A percentile compares a stretch with the other conserved stretches of the same genome.
Evolutionary conservation across 2,329 filamentous ascomycete species (phyloP).

Genomic region (Rugonectria rugulosa): DNA sequence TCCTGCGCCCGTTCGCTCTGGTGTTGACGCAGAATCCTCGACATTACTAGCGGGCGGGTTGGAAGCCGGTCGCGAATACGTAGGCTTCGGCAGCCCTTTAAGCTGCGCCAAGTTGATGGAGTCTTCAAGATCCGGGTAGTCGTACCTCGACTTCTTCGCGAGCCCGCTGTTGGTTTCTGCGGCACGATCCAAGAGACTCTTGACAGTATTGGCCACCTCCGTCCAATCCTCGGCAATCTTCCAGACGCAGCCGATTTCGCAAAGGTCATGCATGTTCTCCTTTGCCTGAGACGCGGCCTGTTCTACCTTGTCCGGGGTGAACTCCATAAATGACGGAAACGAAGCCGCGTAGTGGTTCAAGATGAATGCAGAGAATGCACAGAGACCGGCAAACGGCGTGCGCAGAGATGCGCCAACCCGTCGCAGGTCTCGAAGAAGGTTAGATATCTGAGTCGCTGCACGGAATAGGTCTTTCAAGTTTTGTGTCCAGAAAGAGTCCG

Average conservation of each 20-base stretch:
- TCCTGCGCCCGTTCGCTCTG: background rate
- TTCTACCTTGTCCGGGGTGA: background rate
- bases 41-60: background rate
- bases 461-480: slow-evolving; percentile 30
- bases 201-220: slow-evolving; percentile 32
- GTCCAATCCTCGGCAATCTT: slow-evolving; percentile 37
- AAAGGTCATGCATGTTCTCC: slow-evolving; percentile 20
- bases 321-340: slow-evolving; percentile 31
- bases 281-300: slow-evolving; percentile 27
- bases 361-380: slow-evolving; percentile 30
- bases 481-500: slow-evolving; percentile 30
- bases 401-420: slow-evolving; percentile 28
- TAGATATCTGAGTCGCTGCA: slow-evolving; percentile 33
- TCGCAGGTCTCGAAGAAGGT: slow-evolving; percentile 30
- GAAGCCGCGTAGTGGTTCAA: slow-evolving; percentile 33
- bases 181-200: slow-evolving; percentile 24
- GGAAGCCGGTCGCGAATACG: slow-evolving; percentile 2
- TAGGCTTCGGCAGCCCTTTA: slow-evolving; percentile 35
- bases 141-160: slow-evolving; percentile 32
- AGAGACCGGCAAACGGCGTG: slow-evolving; percentile 33
- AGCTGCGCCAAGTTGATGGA: slow-evolving; percentile 33
- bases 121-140: slow-evolving; percentile 37
- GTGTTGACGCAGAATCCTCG: background rate
- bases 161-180: slow-evolving; percentile 3
- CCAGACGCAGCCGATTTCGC: slow-evolving; percentile 29